Evolutionary conservation across 2,329 filamentous ascomycete genomes (phyloP).

Genomic region (Boeremia lycopersici): DNA sequence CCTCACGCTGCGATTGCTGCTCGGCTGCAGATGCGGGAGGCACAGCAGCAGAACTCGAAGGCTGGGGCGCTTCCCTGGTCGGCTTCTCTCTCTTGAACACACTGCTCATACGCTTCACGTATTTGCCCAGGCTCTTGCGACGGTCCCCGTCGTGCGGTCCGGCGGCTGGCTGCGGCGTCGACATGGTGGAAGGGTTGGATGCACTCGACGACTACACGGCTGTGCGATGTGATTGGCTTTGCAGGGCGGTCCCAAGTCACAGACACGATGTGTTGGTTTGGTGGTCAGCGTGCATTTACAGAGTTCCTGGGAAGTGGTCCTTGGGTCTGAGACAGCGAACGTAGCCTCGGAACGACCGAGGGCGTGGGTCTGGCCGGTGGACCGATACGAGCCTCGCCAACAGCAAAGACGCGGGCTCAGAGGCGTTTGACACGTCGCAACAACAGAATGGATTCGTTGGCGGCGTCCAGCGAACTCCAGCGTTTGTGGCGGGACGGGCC

Average conservation of each 20-base stretch:
- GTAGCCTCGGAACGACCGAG: slow-evolving; percentile 34
- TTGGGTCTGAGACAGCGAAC: slow-evolving; percentile 37
- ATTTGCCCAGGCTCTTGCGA: slow-evolving; percentile 45
- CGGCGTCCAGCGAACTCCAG: slow-evolving; percentile 19
- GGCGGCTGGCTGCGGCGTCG: slow-evolving; percentile 27
- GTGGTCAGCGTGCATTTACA: slow-evolving; percentile 15
- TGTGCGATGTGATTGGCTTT: slow-evolving; percentile 8
- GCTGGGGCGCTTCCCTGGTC: slow-evolving; percentile 19
- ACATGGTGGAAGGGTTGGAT: slow-evolving; percentile 30
- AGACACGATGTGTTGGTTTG: slow-evolving; percentile 30
- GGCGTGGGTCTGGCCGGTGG: slow-evolving; percentile 21
- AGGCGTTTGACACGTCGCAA: not conserved
- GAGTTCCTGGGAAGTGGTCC: slow-evolving; percentile 28
- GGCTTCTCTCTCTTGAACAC: slow-evolving; percentile 46
- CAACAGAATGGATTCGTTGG: slow-evolving; percentile 1
- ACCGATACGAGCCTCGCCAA: slow-evolving; percentile 11
- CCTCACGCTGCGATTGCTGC: not conserved
- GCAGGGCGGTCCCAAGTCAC: slow-evolving; percentile 23
- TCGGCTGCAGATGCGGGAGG: slow-evolving; percentile 15
- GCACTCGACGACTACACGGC: not conserved
- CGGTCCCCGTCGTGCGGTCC: slow-evolving; percentile 34
- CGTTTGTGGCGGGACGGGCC: slow-evolving; percentile 15
- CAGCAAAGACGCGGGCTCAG: not conserved
- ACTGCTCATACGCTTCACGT: slow-evolving; percentile 49
- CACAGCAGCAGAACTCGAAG: slow-evolving; percentile 6